Evolutionary conservation across 1,284 basidiomycete species (phyloP), one percentile per base, ranked within the genome.

Genomic region (Volvariella volvacea): DNA sequence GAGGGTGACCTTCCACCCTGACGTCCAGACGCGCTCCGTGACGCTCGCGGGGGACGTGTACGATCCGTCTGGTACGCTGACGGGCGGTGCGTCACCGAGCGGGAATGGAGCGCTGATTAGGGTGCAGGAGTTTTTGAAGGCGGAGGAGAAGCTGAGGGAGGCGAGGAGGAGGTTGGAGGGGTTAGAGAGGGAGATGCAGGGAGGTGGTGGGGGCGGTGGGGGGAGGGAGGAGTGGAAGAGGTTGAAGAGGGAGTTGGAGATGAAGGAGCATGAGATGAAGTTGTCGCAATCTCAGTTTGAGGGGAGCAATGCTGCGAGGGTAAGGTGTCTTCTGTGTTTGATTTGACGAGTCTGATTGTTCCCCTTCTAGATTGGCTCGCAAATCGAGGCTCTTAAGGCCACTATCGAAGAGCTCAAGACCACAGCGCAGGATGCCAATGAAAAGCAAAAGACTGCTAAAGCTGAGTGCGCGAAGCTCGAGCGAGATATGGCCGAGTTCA

Each of bases 401-500:
- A 70, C 70, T 0, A 83, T 97, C 21, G 65, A 56, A 0, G 78
- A 87, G 43, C 70, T 95, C n/a, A 78, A 80, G 45, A 64, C 67
- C 14, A 77, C 82, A 1, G 72, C 92, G 22, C 65, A 80, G 45
- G 66, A 65, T 0, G 84, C 91, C 4, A 82, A 86, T 59, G 73
- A 81, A 46, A 88, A 89, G 57, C 88, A 95, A 60, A 78, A 79
- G 53, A 73, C 70, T 2, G 90, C 92, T 0, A 69, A 83, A 44
- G 80, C 73, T 0, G 93, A 98, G 50, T 80, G 81, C 59, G 83
- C 83, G 66, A 88, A 86, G 52, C 80, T 98, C 19, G 89, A 98
- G 66, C 86, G 85, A 58, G 96, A 99, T 61, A 98, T 99, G 92
- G 82, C 81, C 44, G 96, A 99, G 70, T 97, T 99, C 70, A 94